Evolutionary conservation across 306 rosid genomes (phyloP), one percentile per base, ranked within the genome.

Genomic region (Cucurbita argyrosperma): DNA sequence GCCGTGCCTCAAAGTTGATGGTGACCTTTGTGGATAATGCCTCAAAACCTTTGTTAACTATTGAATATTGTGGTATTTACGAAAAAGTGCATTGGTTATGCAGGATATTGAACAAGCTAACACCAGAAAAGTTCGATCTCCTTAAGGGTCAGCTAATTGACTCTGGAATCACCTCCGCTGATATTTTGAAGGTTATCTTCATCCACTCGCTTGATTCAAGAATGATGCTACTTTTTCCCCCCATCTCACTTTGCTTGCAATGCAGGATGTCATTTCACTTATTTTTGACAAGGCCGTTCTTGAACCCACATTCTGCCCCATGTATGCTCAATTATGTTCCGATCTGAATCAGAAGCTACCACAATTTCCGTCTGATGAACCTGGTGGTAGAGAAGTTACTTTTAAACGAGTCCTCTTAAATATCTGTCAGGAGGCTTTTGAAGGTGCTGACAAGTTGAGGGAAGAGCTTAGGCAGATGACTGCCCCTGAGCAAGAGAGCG

Each of bases 301-400:
- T 56, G 99, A 95, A 52, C 99, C 99, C 30, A 95, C 99, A 18
- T 95, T 95, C 85, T 95, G 99, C 80, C 97, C 96, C 78, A 95
- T 95, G 99, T 95, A 95, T 78, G 96, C 99, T 39, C 89, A 30
- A 67, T 82, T 95, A 77, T 95, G 99, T 72, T 83, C 79, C 23
- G 97, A 95, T 83, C 97, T 95, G 52, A 84, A 88, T 76, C 89
- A 77, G 80, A 91, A 86, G 84, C 97, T 95, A 70, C 96, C 96
- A 38, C 83, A 83, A 50, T 95, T 91, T 82, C 97, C 99, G 23
- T 87, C 99, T 30, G 95, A 91, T 3, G 99, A 89, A 71, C 90
- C 96, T 60, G 91, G 76, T 84, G 99, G 96, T 58, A 91, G 84
- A 81, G 93, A 89, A 79, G 76, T 95, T 76, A 95, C 90, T 75